Evolutionary conservation across 352 stramenopile genomes (phyloP), one percentile per base, ranked within the genome.

Genomic region (Nothophytophthora sp.): DNA sequence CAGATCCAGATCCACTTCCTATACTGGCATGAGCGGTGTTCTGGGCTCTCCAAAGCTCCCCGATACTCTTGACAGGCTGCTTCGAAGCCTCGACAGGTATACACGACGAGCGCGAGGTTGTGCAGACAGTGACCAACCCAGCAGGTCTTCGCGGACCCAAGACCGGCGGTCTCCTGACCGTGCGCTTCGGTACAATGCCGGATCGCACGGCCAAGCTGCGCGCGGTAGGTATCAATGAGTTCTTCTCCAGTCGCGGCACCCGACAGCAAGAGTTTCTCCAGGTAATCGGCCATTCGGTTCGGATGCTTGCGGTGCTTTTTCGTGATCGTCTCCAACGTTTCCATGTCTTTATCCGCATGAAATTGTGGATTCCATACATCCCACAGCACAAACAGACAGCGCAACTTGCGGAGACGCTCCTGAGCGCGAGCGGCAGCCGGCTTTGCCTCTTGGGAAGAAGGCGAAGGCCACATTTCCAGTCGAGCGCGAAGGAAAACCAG

Each of bases 61-160:
- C 63, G 51, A 60, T 76, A 90, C 37, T 87, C 71, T 13, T 69
- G 33, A 16, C 58, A 76, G 16, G 76, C 70, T 18, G 64, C 76
- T 22, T 81, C 53, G 38, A 89, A 84, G 5, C 80, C 82, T 24
- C 57, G 47, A 6, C 58, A 67, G 8, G 50, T 49, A 43, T 90
- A 90, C 40, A 91, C 51, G 15, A 73, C 54, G 7, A 85, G 50
- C 22, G 71, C 81, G 4, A 91, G 56, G 40, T 90, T 90, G 45
- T 86, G 67, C n/a, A 83, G 47, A 16, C 75, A 87, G 28, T 74
- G 88, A 13, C 73, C 59, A 33, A 61, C 66, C 54, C 55, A 67
- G 30, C 64, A 73, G n/a, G 9, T 16, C 29, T 15, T 10, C 12
- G 29, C 16, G 29, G n/a, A n/a, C n/a, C n/a, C n/a, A n/a, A n/a